phyloP scores from a whole-genome alignment of 441 rosid species.

The Erodium trifolium region DNA sequence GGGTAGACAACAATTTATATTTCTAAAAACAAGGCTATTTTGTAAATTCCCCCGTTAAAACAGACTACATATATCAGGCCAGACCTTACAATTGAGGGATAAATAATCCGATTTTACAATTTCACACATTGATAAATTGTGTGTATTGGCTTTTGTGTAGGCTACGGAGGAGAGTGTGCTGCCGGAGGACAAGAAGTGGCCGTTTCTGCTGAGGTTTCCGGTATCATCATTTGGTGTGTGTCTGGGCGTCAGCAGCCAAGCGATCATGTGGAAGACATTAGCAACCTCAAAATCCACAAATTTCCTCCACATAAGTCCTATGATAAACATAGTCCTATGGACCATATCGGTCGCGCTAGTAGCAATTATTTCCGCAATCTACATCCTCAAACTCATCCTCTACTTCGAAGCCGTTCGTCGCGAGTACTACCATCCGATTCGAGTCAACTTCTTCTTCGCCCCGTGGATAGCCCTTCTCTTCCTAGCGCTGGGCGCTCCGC shows the following conservation, averaged over 20 bases:
- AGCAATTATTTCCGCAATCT: constrained; percentile 32
- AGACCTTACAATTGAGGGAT: too few species aligned
- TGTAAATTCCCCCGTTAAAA: too few species aligned
- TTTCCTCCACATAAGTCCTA: constrained; percentile 47
- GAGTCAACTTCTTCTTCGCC: constrained; percentile 89
- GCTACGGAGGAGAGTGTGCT: constrained; percentile 59
- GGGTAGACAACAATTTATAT: too few species aligned
- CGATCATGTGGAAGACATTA: constrained; percentile 73
- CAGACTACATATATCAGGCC: too few species aligned
- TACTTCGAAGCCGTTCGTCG: constrained; percentile 86
- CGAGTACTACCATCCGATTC: constrained; percentile 68
- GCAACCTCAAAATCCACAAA: constrained; percentile 51
- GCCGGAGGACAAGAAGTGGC: constrained; percentile 77
- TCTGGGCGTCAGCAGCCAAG: constrained; percentile 88
- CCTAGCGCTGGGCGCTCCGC: constrained; percentile 65
- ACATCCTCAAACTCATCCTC: constrained; percentile 47
- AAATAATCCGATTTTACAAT: too few species aligned
- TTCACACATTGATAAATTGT: too few species aligned
- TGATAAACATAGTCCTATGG: constrained; percentile 53
- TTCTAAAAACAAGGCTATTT: too few species aligned
- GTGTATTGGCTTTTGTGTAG: constrained; percentile 24
- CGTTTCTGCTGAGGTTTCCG: constrained; percentile 71
- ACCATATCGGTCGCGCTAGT: constrained; percentile 47
- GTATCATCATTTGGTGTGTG: constrained; percentile 78
- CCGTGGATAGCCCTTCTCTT: constrained; percentile 82